These are phyloP conservation scores for Aspergillus phoenicis DNA, from an alignment of 2,329 filamentous ascomycete species.

Conservation along the genomic window DNA sequence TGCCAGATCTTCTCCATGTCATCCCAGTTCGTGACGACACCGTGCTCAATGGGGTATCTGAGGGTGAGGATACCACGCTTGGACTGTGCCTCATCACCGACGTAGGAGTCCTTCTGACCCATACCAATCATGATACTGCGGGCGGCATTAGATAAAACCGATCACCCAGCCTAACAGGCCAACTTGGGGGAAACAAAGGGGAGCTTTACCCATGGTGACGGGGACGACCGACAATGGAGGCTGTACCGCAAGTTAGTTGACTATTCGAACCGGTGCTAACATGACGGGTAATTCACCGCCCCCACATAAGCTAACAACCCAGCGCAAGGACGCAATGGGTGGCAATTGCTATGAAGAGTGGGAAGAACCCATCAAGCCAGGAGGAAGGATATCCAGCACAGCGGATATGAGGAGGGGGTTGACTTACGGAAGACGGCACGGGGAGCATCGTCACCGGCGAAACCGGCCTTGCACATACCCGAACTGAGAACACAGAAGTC, in stretches of 20 bases:
- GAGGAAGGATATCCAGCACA: constrained; percentile 20
- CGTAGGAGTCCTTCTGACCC: constrained; percentile 99
- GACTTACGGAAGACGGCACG: constrained; percentile 99
- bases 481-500: constrained; percentile 64
- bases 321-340: constrained; percentile 31
- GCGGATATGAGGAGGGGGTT: constrained; percentile 22
- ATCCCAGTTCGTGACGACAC: constrained; percentile 99
- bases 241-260: constrained; percentile 53
- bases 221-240: constrained; percentile 98
- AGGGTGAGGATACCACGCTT: constrained; percentile 99
- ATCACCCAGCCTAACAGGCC: constrained; percentile 4
- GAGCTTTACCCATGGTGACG: constrained; percentile 96
- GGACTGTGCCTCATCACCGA: constrained; percentile 99
- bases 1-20: constrained; percentile 99
- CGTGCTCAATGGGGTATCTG: constrained; percentile 99
- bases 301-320: constrained; percentile 1
- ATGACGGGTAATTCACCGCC: constrained; percentile 12
- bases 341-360: constrained; percentile 13
- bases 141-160: constrained; percentile 36
- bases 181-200: constrained; percentile 14
- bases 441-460: constrained; percentile 99
- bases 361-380: constrained; percentile 18
- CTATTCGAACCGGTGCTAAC: constrained; percentile 7
- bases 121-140: constrained; percentile 99
- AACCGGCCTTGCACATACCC: constrained; percentile 99